Conservation (phyloP, 306 rosid species). For the Cyamopsis tetragonoloba region DNA sequence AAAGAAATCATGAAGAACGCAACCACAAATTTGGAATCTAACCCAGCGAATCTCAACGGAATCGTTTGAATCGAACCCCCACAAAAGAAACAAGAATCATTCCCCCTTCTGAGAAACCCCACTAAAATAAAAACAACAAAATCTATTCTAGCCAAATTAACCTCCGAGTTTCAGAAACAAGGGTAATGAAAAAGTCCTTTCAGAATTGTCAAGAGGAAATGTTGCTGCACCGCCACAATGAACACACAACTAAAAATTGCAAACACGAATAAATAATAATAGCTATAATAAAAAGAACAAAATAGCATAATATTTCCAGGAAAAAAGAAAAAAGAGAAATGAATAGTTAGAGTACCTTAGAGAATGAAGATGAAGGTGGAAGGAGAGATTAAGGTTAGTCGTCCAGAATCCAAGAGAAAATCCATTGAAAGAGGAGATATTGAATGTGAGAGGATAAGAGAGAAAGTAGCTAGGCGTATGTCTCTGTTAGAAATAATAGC, state of each 20-base stretch:
- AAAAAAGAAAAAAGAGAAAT: not conserved
- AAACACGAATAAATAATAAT: not conserved
- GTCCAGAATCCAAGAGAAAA: not conserved
- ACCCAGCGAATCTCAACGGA: conserved; percentile 16
- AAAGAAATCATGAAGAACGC: not conserved
- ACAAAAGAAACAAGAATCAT: not conserved
- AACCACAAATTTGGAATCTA: not conserved
- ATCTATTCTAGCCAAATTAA: not conserved
- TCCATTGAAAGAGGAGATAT: not conserved
- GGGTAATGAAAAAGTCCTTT: not conserved
- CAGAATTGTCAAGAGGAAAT: not conserved
- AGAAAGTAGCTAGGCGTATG: not conserved
- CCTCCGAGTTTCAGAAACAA: not conserved
- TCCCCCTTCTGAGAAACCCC: not conserved
- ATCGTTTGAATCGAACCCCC: not conserved
- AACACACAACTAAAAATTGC: not conserved
- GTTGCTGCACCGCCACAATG: not conserved
- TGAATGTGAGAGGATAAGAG: not conserved
- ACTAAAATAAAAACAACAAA: not conserved
- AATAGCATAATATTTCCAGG: not conserved
- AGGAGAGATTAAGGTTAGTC: not conserved
- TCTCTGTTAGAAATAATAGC: too few relatives aligned
- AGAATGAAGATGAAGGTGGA: not conserved
- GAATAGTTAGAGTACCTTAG: not conserved
- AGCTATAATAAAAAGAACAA: not conserved